These are phyloP conservation scores for Pistacia vera DNA, from an alignment of 345 rosid species.

Conservation along the genomic window DNA sequence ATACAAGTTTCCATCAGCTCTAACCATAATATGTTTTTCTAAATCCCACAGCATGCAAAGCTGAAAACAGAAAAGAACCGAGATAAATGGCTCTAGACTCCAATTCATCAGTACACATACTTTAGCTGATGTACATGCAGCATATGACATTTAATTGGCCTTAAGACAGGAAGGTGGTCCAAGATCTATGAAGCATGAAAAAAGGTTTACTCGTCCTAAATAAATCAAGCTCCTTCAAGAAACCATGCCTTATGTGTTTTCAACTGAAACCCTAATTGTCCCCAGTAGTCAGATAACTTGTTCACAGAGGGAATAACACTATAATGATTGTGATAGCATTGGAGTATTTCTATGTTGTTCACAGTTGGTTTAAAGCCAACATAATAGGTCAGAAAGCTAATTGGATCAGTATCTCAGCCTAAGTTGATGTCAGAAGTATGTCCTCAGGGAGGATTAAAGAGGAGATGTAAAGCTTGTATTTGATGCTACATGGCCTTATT, in stretches of 20 bases:
- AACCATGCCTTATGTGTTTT: background rate
- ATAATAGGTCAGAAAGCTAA: background rate
- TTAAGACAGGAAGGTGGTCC: background rate
- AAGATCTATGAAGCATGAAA: background rate
- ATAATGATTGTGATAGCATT: background rate
- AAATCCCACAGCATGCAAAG: background rate
- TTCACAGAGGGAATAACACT: background rate
- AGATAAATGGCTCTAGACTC: background rate
- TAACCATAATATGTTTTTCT: background rate
- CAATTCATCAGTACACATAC: constrained; percentile 4
- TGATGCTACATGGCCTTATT: background rate
- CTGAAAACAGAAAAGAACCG: background rate
- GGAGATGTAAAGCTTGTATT: background rate
- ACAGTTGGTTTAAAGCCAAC: background rate
- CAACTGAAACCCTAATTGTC: background rate
- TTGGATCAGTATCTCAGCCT: background rate
- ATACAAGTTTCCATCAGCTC: constrained; percentile 3
- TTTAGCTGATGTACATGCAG: background rate
- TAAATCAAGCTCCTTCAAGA: background rate
- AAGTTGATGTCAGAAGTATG: background rate
- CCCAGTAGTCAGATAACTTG: background rate
- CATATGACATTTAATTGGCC: background rate
- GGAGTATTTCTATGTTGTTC: background rate
- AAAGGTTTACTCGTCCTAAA: background rate
- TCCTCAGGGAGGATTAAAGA: background rate